Conservation (phyloP, 2,329 filamentous ascomycete species). For the Zymoseptoria brevis region DNA sequence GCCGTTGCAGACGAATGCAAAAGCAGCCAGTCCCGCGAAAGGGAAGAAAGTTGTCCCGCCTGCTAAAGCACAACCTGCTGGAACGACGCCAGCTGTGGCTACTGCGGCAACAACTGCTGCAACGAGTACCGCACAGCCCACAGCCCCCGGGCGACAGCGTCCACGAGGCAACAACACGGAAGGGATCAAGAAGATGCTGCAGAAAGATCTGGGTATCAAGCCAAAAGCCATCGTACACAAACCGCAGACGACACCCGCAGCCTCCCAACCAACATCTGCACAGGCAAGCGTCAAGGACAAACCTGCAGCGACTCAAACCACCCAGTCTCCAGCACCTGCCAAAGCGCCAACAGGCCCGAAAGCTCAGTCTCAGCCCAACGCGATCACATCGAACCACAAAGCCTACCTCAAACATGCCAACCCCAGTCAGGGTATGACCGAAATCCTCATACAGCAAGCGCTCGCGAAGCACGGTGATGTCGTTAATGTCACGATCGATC, state of each 20-base stretch:
- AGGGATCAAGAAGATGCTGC: conserved; percentile 46
- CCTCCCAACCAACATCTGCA: conserved; percentile 10
- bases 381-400: conserved; percentile 37
- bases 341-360: conserved; percentile 26
- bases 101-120: conserved; percentile 40
- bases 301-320: conserved; percentile 11
- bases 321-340: conserved; percentile 12
- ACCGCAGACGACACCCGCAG: conserved; percentile 3
- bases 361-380: conserved; percentile 24
- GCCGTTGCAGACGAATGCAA: conserved; percentile 16
- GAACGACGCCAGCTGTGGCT: conserved; percentile 21
- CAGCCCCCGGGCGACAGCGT: conserved; percentile 21
- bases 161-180: conserved; percentile 21
- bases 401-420: conserved; percentile 54
- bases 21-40: conserved; percentile 28
- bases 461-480: conserved; percentile 68
- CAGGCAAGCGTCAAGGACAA: conserved; percentile 31
- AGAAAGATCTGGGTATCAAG: conserved; percentile 53
- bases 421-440: conserved; percentile 84
- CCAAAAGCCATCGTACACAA: conserved; percentile 27
- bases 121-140: conserved; percentile 17
- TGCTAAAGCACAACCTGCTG: conserved; percentile 13
- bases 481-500: conserved; percentile 80
- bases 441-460: conserved; percentile 65
- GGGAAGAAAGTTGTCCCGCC: conserved; percentile 17